phyloP scores from a whole-genome alignment of 1,139 yeast genomes.

The Arxiozyma slooffiae region DNA sequence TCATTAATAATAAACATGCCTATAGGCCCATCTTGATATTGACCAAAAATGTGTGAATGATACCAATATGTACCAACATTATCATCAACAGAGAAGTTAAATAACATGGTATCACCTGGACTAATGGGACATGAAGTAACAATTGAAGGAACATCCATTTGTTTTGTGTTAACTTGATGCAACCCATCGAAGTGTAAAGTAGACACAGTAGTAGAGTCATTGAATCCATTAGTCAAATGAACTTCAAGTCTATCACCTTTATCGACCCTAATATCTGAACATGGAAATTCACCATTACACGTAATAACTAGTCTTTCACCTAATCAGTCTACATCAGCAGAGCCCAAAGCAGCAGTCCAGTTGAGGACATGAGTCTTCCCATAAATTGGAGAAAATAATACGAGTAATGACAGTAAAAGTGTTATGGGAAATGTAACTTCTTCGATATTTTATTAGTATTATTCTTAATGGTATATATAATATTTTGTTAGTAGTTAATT shows the following conservation, averaged over 20 bases:
- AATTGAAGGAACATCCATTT: constrained; percentile 84
- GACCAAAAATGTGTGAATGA: constrained; percentile 79
- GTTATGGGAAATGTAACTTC: neutral
- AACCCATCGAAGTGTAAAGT: constrained; percentile 87
- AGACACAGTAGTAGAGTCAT: constrained; percentile 44
- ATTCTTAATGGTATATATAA: neutral
- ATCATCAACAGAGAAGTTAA: constrained; percentile 72
- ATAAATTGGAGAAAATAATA: neutral
- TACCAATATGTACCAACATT: constrained; percentile 92
- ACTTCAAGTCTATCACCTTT: constrained; percentile 70
- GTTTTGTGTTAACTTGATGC: constrained; percentile 62
- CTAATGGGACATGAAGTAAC: constrained; percentile 83
- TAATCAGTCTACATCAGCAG: constrained; percentile 68
- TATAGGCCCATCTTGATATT: constrained; percentile 87
- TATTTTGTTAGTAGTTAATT: neutral
- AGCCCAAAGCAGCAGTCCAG: constrained; percentile 67
- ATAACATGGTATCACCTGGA: constrained; percentile 56
- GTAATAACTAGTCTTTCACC: constrained; percentile 60
- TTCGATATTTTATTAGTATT: too few relatives aligned
- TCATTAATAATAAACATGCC: constrained; percentile 67
- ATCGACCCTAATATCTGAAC: constrained; percentile 63
- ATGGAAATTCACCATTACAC: constrained; percentile 76
- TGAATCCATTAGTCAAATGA: constrained; percentile 60
- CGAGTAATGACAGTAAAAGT: neutral
- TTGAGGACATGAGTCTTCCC: constrained; percentile 34